Base-by-base conservation (phyloP, 192 early-diverging fungal species). In the Linnemannia schmuckeri region DNA sequence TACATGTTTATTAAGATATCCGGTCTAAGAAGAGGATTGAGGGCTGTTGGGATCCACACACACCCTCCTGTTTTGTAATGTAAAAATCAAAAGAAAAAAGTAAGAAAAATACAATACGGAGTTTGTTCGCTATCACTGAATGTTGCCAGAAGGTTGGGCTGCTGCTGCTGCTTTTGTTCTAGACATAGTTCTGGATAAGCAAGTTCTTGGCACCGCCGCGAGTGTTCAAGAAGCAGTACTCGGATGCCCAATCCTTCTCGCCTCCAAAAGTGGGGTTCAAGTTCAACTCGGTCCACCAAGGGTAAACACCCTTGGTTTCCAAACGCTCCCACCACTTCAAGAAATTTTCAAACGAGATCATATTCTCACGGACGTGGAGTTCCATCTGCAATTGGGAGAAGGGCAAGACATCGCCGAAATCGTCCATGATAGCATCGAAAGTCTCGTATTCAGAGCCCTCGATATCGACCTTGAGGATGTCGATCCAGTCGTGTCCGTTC, bases 401-500 rank as follows among this genome's bases (percentile, higher is more conserved):
- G 3, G 84, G 84, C 61, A 86, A 42, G 4, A 80, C 78, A 70
- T 80, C 84, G 10, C 63, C 74, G 77, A 86, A 86, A 70, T 86
- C 84, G 38, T 86, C 79, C 84, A 86, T 86, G 44, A 86, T 86
- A 10, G 79, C 69, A 3, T 80, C 70, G 27, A 86, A 86, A 1
- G 84, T 86, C 27, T 27, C 20, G 72, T 57, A 86, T 46, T 86
- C 84, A 24, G 41, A 66, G 24, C 84, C 84, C 75, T 86, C 84
- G 35, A 86, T 81, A 46, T 86, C 84, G 18, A 86, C 75, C 75
- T 86, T 86, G n/a, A 86, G 79, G 63, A 86, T 86, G 55, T 86
- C 84, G 41, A 86, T 81, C 84, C 84, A 86, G 75, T 86, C 84
- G 49, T 86, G 84, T 3, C 84, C 84, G 61, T 86, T 86, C 71